These are phyloP conservation scores for Alnus rubra DNA, from an alignment of 306 rosid species.

Conservation along the genomic window DNA sequence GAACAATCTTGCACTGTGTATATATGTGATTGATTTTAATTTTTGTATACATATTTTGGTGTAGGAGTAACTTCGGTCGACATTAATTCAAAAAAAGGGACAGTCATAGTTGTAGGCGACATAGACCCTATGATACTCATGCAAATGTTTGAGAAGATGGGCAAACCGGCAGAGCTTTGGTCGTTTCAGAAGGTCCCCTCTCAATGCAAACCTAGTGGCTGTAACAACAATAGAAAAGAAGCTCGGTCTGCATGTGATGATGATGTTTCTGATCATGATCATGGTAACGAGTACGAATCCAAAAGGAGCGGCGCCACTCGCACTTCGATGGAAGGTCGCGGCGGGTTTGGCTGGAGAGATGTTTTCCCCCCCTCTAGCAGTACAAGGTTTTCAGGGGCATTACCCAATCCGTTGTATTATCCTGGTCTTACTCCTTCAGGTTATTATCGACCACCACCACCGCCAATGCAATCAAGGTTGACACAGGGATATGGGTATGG, in stretches of 20 bases:
- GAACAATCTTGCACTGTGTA: no score
- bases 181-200: constrained; percentile 10
- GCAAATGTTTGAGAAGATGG: neutral
- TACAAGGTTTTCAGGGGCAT: neutral
- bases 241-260: neutral
- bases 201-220: neutral
- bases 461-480: neutral
- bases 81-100: constrained; percentile 8
- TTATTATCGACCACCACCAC: neutral
- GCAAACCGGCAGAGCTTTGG: constrained; percentile 18
- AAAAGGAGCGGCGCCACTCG: neutral
- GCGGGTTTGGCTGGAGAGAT: no score
- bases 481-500: neutral
- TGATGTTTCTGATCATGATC: neutral
- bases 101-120: constrained; percentile 13
- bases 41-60: neutral
- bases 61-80: constrained; percentile 13
- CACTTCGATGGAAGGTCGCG: neutral
- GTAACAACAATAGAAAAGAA: neutral
- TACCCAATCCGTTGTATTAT: no score
- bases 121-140: constrained; percentile 5
- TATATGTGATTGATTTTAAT: neutral
- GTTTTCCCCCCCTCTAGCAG: neutral
- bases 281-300: neutral
- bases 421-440: neutral